phyloP scores from a whole-genome alignment of 345 rosid genomes.

The Eucalyptus pauciflora region DNA sequence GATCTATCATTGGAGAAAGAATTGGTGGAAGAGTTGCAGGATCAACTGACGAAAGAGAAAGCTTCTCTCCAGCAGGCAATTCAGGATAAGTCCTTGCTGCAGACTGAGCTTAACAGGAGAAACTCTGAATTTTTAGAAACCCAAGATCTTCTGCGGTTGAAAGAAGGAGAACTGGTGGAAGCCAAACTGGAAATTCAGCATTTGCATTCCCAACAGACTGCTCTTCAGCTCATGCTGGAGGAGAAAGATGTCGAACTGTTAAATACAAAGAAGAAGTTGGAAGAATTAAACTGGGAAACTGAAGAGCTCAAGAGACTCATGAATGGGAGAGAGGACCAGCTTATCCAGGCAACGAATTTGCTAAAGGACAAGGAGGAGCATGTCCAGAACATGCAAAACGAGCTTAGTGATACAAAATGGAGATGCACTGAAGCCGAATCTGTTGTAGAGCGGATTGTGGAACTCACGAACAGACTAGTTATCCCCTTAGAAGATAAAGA shows the following conservation, averaged over 20 bases:
- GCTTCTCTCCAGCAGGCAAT: conserved; percentile 42
- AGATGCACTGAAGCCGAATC: conserved; percentile 58
- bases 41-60: conserved; percentile 45
- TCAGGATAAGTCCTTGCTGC: conserved; percentile 31
- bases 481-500: conserved; percentile 25
- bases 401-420: conserved; percentile 37
- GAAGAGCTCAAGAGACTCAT: conserved; percentile 43
- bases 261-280: conserved; percentile 36
- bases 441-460: conserved; percentile 48
- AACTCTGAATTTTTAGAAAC: conserved; percentile 39
- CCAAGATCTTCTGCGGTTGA: conserved; percentile 36
- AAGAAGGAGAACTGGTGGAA: conserved; percentile 66
- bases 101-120: conserved; percentile 36
- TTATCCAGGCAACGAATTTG: conserved; percentile 32
- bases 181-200: conserved; percentile 79
- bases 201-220: conserved; percentile 59
- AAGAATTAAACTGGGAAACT: conserved; percentile 51
- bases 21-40: conserved; percentile 31
- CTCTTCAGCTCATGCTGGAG: conserved; percentile 47
- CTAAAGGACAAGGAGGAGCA: conserved; percentile 68
- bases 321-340: conserved; percentile 50
- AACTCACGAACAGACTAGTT: conserved; percentile 46
- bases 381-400: conserved; percentile 36
- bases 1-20: conserved; percentile 40
- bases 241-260: conserved; percentile 58